A percentile compares a stretch with the other conserved stretches of the same genome.
These are phyloP conservation scores for Phoma sp. DNA, from an alignment of 2,329 filamentous ascomycete species.

Conservation along the genomic window DNA sequence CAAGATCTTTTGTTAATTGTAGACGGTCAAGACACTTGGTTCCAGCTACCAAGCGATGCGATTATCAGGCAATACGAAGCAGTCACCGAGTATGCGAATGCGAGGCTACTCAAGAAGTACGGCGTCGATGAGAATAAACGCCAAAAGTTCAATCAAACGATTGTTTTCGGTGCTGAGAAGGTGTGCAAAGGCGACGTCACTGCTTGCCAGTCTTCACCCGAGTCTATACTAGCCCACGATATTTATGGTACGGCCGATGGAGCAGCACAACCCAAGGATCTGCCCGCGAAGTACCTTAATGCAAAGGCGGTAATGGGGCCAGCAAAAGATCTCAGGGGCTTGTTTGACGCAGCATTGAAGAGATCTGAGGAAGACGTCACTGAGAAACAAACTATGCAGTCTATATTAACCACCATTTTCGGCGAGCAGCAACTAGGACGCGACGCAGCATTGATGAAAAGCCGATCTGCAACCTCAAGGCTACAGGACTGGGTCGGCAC, in stretches of 20 bases:
- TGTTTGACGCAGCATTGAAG: constrained; percentile 53
- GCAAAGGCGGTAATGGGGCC: constrained; percentile 59
- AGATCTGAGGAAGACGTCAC: constrained; percentile 44
- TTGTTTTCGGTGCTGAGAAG: constrained; percentile 64
- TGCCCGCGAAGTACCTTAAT: constrained; percentile 53
- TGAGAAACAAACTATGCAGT: constrained; percentile 47
- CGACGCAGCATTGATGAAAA: constrained; percentile 45
- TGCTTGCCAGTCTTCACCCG: constrained; percentile 60
- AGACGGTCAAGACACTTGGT: constrained; percentile 68
- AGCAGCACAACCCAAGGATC: constrained; percentile 26
- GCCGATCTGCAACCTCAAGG: constrained; percentile 23
- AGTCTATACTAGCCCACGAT: constrained; percentile 57
- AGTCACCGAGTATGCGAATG: constrained; percentile 60
- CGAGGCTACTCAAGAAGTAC: constrained; percentile 58
- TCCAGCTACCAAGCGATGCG: constrained; percentile 69
- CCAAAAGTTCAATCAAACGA: constrained; percentile 55
- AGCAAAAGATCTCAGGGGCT: constrained; percentile 54
- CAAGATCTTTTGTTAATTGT: constrained; percentile 68
- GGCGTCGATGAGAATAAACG: constrained; percentile 39
- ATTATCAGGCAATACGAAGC: constrained; percentile 67
- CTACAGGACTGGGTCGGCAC: constrained; percentile 48
- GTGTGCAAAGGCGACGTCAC: constrained; percentile 57
- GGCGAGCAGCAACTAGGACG: constrained; percentile 61
- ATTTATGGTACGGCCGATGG: constrained; percentile 56
- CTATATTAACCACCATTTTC: constrained; percentile 58